phyloP scores from a whole-genome alignment of 2,329 filamentous ascomycete species.

The Lachnellula hyalina region DNA sequence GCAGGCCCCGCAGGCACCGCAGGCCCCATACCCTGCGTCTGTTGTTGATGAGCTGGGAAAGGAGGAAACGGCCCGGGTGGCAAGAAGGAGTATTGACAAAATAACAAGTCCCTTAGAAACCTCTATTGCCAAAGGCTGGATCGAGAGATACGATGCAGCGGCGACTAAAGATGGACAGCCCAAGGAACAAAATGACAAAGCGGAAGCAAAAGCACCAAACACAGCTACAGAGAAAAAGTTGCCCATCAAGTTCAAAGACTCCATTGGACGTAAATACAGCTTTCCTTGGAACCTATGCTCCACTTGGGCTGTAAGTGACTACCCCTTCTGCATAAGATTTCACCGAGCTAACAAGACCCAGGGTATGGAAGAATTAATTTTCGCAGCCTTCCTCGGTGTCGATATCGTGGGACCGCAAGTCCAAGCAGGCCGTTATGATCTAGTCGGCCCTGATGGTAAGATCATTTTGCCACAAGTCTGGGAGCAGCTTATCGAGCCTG shows the following conservation, averaged over 20 bases:
- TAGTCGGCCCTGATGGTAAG: conserved; percentile 69
- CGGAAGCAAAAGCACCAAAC: neutral
- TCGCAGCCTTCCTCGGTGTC: conserved; percentile 72
- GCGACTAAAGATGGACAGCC: neutral
- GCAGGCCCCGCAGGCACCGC: too few species aligned
- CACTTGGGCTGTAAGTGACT: conserved; percentile 67
- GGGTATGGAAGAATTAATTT: conserved; percentile 83
- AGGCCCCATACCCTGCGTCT: too few species aligned
- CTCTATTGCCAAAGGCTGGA: too few species aligned
- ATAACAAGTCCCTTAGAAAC: too few species aligned
- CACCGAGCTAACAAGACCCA: neutral
- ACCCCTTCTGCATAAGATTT: neutral
- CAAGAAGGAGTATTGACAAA: too few species aligned
- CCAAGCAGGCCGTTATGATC: conserved; percentile 69
- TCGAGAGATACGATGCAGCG: neutral
- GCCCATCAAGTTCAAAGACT: conserved; percentile 87
- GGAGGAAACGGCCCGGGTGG: too few species aligned
- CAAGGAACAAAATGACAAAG: neutral
- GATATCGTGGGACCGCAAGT: conserved; percentile 70
- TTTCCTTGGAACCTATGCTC: conserved; percentile 84
- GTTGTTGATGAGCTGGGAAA: too few species aligned
- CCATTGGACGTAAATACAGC: conserved; percentile 84
- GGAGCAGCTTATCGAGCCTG: conserved; percentile 72
- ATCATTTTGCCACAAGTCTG: conserved; percentile 74
- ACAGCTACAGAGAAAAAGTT: conserved; percentile 39